Evolutionary conservation across 768 basidiomycete genomes (phyloP).

Genomic region (Lentinula sp.): DNA sequence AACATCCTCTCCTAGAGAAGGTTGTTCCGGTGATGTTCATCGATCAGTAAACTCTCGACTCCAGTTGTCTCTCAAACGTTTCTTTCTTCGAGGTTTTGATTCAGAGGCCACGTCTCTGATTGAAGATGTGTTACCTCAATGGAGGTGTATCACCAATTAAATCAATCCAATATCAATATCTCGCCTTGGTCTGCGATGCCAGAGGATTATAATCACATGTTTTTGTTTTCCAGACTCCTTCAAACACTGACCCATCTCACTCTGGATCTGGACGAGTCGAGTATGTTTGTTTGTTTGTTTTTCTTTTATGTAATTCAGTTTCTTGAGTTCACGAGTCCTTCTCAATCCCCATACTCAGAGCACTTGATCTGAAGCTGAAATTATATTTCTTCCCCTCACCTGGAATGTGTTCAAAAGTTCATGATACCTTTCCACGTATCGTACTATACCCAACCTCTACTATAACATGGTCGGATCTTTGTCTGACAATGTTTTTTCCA

Average conservation of each 20-base stretch:
- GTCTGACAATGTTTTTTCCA: too few species aligned
- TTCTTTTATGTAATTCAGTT: background rate
- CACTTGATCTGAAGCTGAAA: background rate
- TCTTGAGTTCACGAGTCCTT: too few species aligned
- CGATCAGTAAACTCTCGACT: background rate
- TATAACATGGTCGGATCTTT: too few species aligned
- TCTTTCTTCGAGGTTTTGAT: background rate
- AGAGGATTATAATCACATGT: background rate
- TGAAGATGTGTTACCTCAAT: background rate
- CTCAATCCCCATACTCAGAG: background rate
- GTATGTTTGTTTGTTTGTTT: background rate
- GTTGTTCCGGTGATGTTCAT: too few species aligned
- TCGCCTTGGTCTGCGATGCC: background rate
- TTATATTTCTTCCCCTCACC: too few species aligned
- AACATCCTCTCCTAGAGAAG: too few species aligned
- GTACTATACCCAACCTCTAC: too few species aligned
- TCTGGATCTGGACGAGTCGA: background rate
- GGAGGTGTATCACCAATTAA: background rate
- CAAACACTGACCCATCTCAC: background rate
- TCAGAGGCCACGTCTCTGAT: background rate
- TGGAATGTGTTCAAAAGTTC: too few species aligned
- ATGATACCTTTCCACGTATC: too few species aligned
- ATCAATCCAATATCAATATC: background rate
- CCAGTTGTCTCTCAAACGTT: background rate
- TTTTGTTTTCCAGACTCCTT: background rate